Percentiles rank a stretch among this genome's conserved stretches.
Evolutionary conservation across 2,329 filamentous ascomycete species (phyloP).

Genomic region (Dothideomycetes sp.): DNA sequence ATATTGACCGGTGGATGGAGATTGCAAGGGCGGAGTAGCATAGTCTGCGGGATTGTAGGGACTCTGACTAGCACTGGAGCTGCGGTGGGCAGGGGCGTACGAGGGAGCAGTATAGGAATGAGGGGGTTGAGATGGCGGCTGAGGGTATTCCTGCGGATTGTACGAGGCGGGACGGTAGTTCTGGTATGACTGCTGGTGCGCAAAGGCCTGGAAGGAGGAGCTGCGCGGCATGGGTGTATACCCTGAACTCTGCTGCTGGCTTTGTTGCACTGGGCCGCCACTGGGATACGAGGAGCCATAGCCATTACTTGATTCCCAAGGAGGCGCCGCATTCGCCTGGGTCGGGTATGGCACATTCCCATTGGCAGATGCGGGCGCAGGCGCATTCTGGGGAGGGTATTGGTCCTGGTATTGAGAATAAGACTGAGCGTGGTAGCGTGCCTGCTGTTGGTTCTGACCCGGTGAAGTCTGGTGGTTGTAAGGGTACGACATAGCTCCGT

Average conservation of each 20-base stretch:
- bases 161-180: not conserved
- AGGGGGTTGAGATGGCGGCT: too few species aligned
- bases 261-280: not conserved
- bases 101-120: not conserved
- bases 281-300: too few species aligned
- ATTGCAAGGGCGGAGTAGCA: constrained; percentile 5
- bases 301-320: not conserved
- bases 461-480: not conserved
- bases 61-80: not conserved
- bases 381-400: not conserved
- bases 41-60: constrained; percentile 10
- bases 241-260: too few species aligned
- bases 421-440: too few species aligned
- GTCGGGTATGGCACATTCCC: not conserved
- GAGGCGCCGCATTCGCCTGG: not conserved
- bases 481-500: not conserved
- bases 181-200: not conserved
- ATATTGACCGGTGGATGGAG: constrained; percentile 5
- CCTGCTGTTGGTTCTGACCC: not conserved
- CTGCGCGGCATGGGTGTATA: too few species aligned
- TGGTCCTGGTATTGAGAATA: not conserved
- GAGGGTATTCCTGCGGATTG: not conserved
- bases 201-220: not conserved
- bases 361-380: too few species aligned
- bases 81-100: not conserved